Conservation (phyloP, 352 stramenopile genomes). For the Phytopythium litorale region DNA sequence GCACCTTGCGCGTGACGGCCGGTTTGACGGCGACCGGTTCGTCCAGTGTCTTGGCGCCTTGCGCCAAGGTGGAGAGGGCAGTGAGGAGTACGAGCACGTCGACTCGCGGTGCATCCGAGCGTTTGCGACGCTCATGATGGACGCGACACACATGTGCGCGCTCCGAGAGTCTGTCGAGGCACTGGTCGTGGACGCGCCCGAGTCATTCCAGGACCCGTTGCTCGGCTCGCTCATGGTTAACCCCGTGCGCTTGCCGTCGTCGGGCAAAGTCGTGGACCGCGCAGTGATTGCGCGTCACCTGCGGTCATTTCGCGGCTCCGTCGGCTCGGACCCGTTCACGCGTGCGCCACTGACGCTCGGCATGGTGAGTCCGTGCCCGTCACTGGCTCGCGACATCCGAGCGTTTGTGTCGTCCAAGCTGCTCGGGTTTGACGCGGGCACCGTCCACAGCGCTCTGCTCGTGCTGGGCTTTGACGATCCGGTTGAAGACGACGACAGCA, state of each 20-base stretch:
- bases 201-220: constrained; percentile 93
- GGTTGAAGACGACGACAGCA: background rate
- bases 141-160: constrained; percentile 31
- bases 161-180: constrained; percentile 42
- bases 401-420: constrained; percentile 32
- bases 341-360: constrained; percentile 64
- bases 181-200: constrained; percentile 81
- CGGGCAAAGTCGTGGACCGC: constrained; percentile 81
- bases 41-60: constrained; percentile 18
- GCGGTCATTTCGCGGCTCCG: constrained; percentile 3
- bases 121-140: constrained; percentile 20
- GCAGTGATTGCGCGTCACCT: constrained; percentile 92
- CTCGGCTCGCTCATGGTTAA: constrained; percentile 2
- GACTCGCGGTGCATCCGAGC: constrained; percentile 19
- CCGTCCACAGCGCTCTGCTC: background rate
- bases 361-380: constrained; percentile 30
- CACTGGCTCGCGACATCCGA: constrained; percentile 31
- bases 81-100: constrained; percentile 7
- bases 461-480: constrained; percentile 1
- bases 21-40: constrained; percentile 38
- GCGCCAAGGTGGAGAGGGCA: background rate
- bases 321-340: constrained; percentile 94
- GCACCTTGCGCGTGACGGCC: constrained; percentile 37
- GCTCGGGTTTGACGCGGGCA: background rate
- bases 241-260: constrained; percentile 15